phyloP scores from a whole-genome alignment of 2,329 filamentous ascomycete species.

The Fusarium vanettenii region DNA sequence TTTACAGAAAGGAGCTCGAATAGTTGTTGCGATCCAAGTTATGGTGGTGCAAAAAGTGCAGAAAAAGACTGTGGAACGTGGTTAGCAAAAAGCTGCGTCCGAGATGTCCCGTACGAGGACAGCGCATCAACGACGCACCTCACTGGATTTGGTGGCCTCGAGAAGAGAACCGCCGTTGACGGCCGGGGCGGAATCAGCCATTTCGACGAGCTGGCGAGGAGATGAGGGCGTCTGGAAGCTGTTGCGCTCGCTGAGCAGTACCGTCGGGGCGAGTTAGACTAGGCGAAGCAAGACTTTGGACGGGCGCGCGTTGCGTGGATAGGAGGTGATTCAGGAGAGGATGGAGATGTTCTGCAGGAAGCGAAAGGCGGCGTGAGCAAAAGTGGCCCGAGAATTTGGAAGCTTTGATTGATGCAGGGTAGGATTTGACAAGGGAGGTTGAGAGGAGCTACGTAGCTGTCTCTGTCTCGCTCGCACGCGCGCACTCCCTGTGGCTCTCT shows the following conservation, averaged over 20 bases:
- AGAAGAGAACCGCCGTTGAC: constrained; percentile 60
- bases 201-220: constrained; percentile 42
- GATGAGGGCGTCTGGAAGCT: constrained; percentile 7
- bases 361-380: constrained; percentile 39
- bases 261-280: constrained; percentile 6
- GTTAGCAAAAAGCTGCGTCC: constrained; percentile 39
- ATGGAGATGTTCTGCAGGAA: constrained; percentile 28
- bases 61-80: constrained; percentile 22
- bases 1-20: background rate
- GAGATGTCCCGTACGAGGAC: constrained; percentile 18
- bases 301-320: constrained; percentile 6
- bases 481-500: constrained; percentile 22
- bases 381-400: constrained; percentile 43
- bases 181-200: constrained; percentile 47
- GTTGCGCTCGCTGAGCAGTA: constrained; percentile 20
- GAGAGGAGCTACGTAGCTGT: constrained; percentile 29
- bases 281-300: background rate
- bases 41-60: constrained; percentile 7
- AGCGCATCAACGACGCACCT: constrained; percentile 54
- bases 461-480: constrained; percentile 27
- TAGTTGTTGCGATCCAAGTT: background rate
- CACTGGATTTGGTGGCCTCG: constrained; percentile 64
- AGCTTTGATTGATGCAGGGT: constrained; percentile 26
- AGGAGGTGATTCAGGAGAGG: constrained; percentile 26
- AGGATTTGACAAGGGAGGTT: constrained; percentile 26